Base-by-base conservation (phyloP, 805 yeast species). In the Candida alai region DNA sequence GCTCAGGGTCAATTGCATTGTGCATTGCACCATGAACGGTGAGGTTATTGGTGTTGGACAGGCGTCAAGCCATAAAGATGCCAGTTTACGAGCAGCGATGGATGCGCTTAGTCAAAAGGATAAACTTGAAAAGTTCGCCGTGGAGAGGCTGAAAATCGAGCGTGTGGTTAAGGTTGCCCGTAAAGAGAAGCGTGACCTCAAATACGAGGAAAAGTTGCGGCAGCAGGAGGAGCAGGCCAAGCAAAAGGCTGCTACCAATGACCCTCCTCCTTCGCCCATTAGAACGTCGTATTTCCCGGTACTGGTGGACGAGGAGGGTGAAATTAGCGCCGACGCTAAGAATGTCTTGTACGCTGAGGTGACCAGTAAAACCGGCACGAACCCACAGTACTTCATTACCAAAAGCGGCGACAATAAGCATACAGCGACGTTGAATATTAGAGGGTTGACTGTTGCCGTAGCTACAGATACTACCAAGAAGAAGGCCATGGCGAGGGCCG, bases 11-110 rank as follows among this genome's bases (percentile, higher is more conserved):
- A 76, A 76, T 14, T 82, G 73, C 42, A 58, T 69, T 2, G 93
- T 89, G 5, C 73, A 76, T 25, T 83, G 95, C 46, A 50, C 63
- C 25, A 75, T 87, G 54, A 78, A 72, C 2, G 76, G 71, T 36
- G 87, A 80, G 14, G 63, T 75, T 3, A 49, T 90, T 16, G 96
- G 95, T 0, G 58, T 56, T 3, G 97, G 96, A 4, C 62, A 58
- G 5, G 97, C 85, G 2, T 67, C 73, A 16, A 80, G 76, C 41
- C 63, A 69, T 3, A 84, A 83, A 53, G 80, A 77, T 19, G 97
- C 97, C 0, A 93, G 96, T 0, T 56, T 76, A 15, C 65, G 81
- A 36, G 96, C 97, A 0, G 98, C 98, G 0, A 81, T 80, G 79
- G 64, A 68, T 33, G 96, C 90, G 0, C 61, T 90, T 29, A 58